Percentiles rank a stretch among this genome's conserved stretches.
Evolutionary conservation across 495 filamentous ascomycete species (phyloP).

Genomic region (Neurospora intermedia): DNA sequence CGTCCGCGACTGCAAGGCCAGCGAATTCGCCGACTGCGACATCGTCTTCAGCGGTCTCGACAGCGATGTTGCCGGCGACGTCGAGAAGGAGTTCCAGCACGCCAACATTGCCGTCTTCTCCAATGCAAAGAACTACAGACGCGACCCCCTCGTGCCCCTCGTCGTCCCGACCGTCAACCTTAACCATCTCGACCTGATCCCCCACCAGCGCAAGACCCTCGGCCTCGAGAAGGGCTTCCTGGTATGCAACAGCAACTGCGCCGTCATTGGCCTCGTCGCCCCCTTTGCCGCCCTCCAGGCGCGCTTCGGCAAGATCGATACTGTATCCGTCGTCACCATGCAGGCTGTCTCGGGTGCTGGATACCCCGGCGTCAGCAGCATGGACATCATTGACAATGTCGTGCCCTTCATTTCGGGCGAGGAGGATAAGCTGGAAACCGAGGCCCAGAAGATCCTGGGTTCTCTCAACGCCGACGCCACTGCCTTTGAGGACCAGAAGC

Average conservation of each 20-base stretch:
- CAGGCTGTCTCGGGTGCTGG: constrained; percentile 80
- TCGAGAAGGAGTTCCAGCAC: constrained; percentile 72
- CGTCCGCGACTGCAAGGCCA: constrained; percentile 63
- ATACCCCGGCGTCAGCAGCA: constrained; percentile 75
- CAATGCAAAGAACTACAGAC: constrained; percentile 83
- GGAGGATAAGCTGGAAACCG: constrained; percentile 79
- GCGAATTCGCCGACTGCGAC: constrained; percentile 71
- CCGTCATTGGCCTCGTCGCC: constrained; percentile 79
- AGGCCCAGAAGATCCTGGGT: constrained; percentile 79
- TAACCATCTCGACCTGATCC: constrained; percentile 65
- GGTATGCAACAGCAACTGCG: constrained; percentile 86
- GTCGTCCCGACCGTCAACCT: constrained; percentile 81
- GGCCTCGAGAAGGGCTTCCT: constrained; percentile 67
- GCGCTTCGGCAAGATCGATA: constrained; percentile 61
- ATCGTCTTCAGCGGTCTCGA: constrained; percentile 85
- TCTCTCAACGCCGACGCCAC: constrained; percentile 51
- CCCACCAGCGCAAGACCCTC: constrained; percentile 57
- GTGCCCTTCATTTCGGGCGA: constrained; percentile 81
- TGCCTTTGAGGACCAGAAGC: constrained; percentile 51
- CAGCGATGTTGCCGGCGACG: constrained; percentile 70
- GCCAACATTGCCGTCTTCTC: constrained; percentile 74
- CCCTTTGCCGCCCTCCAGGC: constrained; percentile 77
- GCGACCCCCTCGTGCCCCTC: constrained; percentile 70
- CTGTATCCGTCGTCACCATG: constrained; percentile 75
- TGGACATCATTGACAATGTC: constrained; percentile 68